Evolutionary conservation across 169 alveolate genomes (phyloP).

Genomic region (Eimeria acervulina): DNA sequence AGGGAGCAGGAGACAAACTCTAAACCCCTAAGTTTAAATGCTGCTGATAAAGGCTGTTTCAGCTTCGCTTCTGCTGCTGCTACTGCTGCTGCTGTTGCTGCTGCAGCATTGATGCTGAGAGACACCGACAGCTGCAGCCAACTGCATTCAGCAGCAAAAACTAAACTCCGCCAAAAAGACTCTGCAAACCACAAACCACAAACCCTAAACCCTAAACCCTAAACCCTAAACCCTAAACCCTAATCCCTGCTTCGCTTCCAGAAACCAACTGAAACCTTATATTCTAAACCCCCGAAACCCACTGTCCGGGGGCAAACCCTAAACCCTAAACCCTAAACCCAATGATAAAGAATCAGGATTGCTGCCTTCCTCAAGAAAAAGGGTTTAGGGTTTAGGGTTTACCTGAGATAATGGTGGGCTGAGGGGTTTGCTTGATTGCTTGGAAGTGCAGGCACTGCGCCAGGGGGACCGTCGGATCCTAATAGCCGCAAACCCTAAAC

Average conservation of each 20-base stretch:
- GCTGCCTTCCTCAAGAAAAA: neutral
- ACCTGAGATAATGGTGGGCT: neutral
- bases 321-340: neutral
- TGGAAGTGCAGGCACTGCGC: constrained; percentile 16
- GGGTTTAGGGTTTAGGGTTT: neutral
- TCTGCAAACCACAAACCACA: no score
- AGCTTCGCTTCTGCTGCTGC: no score
- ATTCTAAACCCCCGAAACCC: neutral
- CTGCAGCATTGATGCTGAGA: no score
- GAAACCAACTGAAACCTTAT: neutral
- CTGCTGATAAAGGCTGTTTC: no score
- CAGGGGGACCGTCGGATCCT: constrained; percentile 4
- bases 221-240: constrained; percentile 3
- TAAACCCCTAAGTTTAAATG: no score
- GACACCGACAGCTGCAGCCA: no score
- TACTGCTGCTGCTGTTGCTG: no score
- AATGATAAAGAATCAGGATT: neutral
- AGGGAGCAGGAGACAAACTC: no score
- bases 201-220: constrained; percentile 32
- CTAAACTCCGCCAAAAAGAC: no score
- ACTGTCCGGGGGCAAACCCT: neutral
- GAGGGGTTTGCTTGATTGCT: neutral
- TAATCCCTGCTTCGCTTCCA: neutral
- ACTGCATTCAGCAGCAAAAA: no score
- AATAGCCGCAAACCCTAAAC: neutral